Evolutionary conservation across 1,139 yeast species (phyloP).

Genomic region (Candida smagusa): DNA sequence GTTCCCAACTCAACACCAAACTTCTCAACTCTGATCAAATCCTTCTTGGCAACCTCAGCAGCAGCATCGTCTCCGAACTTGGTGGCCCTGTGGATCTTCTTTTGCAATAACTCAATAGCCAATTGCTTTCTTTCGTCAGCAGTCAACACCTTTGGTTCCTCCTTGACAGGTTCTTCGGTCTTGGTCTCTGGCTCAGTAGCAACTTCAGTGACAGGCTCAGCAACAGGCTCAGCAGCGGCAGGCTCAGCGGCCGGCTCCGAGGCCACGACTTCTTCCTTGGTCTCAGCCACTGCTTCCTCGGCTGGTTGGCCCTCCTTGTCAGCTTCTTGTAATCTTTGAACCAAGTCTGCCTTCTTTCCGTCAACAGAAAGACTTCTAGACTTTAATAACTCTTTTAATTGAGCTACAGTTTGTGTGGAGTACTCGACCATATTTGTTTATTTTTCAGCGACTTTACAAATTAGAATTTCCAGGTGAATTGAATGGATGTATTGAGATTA

Average conservation of each 20-base stretch:
- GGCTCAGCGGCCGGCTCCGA: conserved; percentile 8
- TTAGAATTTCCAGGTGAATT: no score
- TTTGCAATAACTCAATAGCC: conserved; percentile 66
- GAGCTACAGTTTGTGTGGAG: conserved; percentile 71
- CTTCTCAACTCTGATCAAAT: conserved; percentile 68
- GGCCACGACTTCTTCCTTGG: conserved; percentile 7
- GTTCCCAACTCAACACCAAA: conserved; percentile 77
- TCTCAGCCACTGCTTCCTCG: conserved; percentile 16
- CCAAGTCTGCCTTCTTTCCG: conserved; percentile 83
- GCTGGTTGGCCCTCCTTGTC: conserved; percentile 15
- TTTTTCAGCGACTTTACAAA: not conserved
- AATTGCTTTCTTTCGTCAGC: conserved; percentile 69
- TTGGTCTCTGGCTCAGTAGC: conserved; percentile 11
- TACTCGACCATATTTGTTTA: conserved; percentile 51
- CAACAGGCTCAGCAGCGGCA: conserved; percentile 11
- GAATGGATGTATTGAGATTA: no score
- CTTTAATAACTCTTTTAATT: conserved; percentile 75
- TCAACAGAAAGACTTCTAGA: conserved; percentile 63
- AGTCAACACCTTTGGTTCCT: conserved; percentile 41
- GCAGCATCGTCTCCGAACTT: conserved; percentile 68
- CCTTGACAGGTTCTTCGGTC: conserved; percentile 15
- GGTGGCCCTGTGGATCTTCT: conserved; percentile 68
- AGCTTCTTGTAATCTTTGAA: conserved; percentile 58
- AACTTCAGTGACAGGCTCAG: conserved; percentile 10
- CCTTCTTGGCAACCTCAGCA: conserved; percentile 54